Conservation (phyloP, 83 land plant genomes). For the Picea engelmannii region DNA sequence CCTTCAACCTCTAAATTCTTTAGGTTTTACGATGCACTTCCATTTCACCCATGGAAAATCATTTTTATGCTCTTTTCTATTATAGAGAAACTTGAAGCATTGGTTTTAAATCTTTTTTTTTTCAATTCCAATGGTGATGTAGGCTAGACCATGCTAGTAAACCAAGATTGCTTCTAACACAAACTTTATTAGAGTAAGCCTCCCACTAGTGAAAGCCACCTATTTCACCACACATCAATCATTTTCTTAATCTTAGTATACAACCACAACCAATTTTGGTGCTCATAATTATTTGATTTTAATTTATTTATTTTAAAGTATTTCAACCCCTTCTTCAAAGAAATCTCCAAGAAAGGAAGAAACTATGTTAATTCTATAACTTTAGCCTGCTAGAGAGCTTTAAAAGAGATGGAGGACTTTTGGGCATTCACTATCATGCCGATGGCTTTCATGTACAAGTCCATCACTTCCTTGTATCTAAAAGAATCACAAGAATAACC, state of each 20-base stretch:
- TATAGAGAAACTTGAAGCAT: background rate
- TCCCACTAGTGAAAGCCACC: too few relatives aligned
- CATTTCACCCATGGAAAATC: background rate
- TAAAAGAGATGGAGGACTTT: background rate
- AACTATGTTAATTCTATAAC: too few relatives aligned
- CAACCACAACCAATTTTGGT: background rate
- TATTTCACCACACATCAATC: background rate
- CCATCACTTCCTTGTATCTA: background rate
- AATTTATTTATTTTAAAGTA: too few relatives aligned
- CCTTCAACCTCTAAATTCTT: background rate
- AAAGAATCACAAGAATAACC: background rate
- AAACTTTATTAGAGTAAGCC: background rate
- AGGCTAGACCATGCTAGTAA: background rate
- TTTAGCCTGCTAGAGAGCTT: too few relatives aligned
- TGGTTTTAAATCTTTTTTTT: background rate
- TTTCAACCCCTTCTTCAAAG: background rate
- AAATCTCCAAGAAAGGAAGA: background rate
- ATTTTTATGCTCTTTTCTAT: background rate
- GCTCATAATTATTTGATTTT: background rate
- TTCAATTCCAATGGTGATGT: background rate
- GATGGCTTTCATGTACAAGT: background rate
- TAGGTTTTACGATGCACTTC: background rate
- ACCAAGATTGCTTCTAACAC: background rate
- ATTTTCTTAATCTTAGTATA: background rate
- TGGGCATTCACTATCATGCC: background rate